Evolutionary conservation across 805 yeast species (phyloP).

Genomic region (Myxozyma mucilagina): DNA sequence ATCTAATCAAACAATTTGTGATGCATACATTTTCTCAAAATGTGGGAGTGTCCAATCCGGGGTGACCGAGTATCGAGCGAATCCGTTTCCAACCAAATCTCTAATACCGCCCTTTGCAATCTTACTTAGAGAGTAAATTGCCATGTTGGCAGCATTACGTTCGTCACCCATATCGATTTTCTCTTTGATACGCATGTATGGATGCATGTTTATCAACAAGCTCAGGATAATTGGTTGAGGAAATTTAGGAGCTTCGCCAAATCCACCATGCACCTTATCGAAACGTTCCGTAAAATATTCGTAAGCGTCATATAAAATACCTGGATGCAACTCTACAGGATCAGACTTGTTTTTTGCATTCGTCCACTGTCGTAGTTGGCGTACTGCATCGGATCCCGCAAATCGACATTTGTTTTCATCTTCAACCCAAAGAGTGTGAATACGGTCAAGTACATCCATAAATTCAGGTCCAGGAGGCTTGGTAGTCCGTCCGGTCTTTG

Average conservation of each 20-base stretch:
- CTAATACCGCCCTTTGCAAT: slow-evolving; percentile 43
- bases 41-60: slow-evolving; percentile 46
- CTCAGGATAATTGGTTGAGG: slow-evolving; percentile 39
- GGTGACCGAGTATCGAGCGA: slow-evolving; percentile 42
- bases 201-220: slow-evolving; percentile 30
- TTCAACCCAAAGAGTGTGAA: slow-evolving; percentile 38
- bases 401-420: slow-evolving; percentile 36
- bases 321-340: slow-evolving; percentile 9
- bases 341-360: slow-evolving; percentile 4
- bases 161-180: slow-evolving; percentile 15
- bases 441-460: slow-evolving; percentile 38
- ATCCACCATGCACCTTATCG: slow-evolving; percentile 40
- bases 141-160: slow-evolving; percentile 30
- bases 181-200: slow-evolving; percentile 16
- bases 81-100: slow-evolving; percentile 44
- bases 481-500: slow-evolving; percentile 17
- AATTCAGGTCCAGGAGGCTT: slow-evolving; percentile 33
- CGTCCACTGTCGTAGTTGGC: slow-evolving; percentile 32
- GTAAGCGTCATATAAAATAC: slow-evolving; percentile 29
- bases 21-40: slow-evolving; percentile 41
- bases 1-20: neutral
- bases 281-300: slow-evolving; percentile 36
- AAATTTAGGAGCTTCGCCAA: slow-evolving; percentile 43
- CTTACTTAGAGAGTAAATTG: slow-evolving; percentile 35
- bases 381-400: slow-evolving; percentile 35